Evolutionary conservation across 805 yeast species (phyloP), one percentile per base, ranked within the genome.

Genomic region (Monosporozyma siamensis): DNA sequence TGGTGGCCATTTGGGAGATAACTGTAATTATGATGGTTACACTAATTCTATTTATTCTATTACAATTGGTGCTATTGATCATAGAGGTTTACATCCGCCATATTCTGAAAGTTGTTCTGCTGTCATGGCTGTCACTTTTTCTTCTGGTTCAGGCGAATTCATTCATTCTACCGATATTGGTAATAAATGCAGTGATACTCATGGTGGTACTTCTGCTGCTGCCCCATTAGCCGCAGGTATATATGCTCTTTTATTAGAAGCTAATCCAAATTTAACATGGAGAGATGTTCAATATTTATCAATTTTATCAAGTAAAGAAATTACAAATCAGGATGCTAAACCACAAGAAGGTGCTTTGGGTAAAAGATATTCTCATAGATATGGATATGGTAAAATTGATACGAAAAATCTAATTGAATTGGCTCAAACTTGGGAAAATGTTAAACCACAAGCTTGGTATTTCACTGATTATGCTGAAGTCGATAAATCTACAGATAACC

Each of bases 221-320:
- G 98, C 98, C 0, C 98, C 98, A 0, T 70, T 92, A 44, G 97
- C 97, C 0, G 97, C 97, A 0, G 98, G 97, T n/a, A 73, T 92
- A 1, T 87, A 84, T 59, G 76, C 97, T 0, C 68, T 92, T 41
- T 85, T 85, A 2, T 67, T 92, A 40, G 79, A 81, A 52, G 88
- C 82, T 3, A 83, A 95, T 50, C 95, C 96, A 1, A 72, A 80
- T 4, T 72, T 92, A 43, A 84, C 96, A 0, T 92, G 98, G 98
- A 75, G 98, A 59, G 98, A 92, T 59, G 71, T 89, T 43, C 98
- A 92, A 65, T 86, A 89, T 55, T 69, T 92, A 17, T 75, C 85
- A 3, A 78, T 90, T 12, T 63, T 78, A 40, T 72, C 85, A 21
- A 80, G 95, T 0, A 74, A 75, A 15, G 81, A 81, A 25, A 70